Evolutionary conservation across 805 yeast genomes (phyloP), one percentile per base, ranked within the genome.

Genomic region (Jamesozyma piceae): DNA sequence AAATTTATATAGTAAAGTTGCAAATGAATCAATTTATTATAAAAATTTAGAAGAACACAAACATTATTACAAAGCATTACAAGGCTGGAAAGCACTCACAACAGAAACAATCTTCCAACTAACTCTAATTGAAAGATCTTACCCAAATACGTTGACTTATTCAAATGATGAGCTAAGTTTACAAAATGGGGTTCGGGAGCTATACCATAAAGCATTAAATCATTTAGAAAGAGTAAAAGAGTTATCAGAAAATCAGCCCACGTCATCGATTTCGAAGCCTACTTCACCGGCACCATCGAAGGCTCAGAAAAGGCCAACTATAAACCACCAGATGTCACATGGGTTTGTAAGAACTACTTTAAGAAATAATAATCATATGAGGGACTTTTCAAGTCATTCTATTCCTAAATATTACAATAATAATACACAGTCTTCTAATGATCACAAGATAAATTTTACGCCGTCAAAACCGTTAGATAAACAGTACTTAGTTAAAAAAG

Each of bases 1-100:
- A 37, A 78, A 73, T 39, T 59, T 80, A 1, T 82, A 81, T 59
- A 72, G 75, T 49, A 82, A 77, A 45, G 68, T 76, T 39, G 82
- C 85, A 39, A 75, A 75, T 51, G 68, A 66, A 45, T 72, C 85
- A 3, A 67, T 82, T 40, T 66, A 70, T 46, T 76, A 79, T 58
- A 54, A 78, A 39, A 68, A 76, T 3, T 55, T 77, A 17, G 88
- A 82, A 52, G 81, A 81, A 45, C 64, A 67, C 17, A 66, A 70
- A 28, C 68, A 72, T 18, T 58, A 69, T 36, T 73, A 68, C 39
- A 75, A 72, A 15, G 82, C 88, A 2, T 61, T 80, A 18, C 75
- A 73, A 45, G 89, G 89, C 2, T 82, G 90, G 89, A 81, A 78
- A 49, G 67, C 78, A 2, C 61, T 83, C n/a, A 85, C 79, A 48